A percentile compares a stretch with the other conserved stretches of the same genome.
Evolutionary conservation across 2,329 filamentous ascomycete species (phyloP).

Genomic region (Didymella pomorum): DNA sequence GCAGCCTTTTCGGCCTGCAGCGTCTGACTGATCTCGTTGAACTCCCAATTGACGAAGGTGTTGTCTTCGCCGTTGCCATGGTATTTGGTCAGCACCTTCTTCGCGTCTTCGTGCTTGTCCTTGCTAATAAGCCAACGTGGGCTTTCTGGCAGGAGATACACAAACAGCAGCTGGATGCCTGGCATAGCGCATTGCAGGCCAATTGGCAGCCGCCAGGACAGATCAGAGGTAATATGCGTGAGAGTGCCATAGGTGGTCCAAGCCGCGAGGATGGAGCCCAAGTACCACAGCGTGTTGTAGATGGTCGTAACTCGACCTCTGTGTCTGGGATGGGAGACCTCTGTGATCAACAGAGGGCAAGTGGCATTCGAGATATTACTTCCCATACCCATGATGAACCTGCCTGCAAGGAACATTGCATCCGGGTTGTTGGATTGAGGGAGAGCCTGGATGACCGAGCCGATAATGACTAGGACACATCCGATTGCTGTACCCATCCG

Average conservation of each 20-base stretch:
- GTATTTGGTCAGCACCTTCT: conserved; percentile 63
- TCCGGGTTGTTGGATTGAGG: conserved; percentile 53
- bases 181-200: conserved; percentile 42
- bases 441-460: conserved; percentile 58
- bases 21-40: conserved; percentile 28
- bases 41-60: conserved; percentile 29
- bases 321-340: conserved; percentile 66
- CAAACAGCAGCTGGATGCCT: conserved; percentile 54
- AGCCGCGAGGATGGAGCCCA: conserved; percentile 32
- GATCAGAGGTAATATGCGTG: background rate
- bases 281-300: conserved; percentile 53
- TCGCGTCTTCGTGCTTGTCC: conserved; percentile 62
- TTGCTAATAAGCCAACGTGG: conserved; percentile 66
- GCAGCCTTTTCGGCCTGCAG: conserved; percentile 25
- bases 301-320: conserved; percentile 66
- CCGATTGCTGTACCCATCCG: conserved; percentile 63
- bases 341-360: conserved; percentile 63
- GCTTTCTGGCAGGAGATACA: conserved; percentile 65
- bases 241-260: conserved; percentile 26
- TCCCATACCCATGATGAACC: conserved; percentile 53
- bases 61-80: conserved; percentile 40
- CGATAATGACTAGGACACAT: conserved; percentile 59
- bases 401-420: conserved; percentile 57
- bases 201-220: conserved; percentile 25
- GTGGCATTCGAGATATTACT: conserved; percentile 62